A percentile compares a stretch with the other conserved stretches of the same genome.
Evolutionary conservation across 345 rosid genomes (phyloP).

Genomic region (Salix suchowensis): DNA sequence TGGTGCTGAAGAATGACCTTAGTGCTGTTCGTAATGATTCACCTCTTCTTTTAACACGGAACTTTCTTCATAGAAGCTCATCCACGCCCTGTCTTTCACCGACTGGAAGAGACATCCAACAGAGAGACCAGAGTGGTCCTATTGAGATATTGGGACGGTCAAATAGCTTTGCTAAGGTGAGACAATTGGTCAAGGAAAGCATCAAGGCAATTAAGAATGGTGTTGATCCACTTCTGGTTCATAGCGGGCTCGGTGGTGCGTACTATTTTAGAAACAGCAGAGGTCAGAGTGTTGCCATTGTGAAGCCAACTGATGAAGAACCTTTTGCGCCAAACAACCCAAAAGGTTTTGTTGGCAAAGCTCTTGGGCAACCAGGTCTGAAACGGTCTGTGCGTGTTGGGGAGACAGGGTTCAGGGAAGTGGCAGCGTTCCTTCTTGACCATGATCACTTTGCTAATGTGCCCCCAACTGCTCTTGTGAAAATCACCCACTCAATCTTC

Average conservation of each 20-base stretch:
- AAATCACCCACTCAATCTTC: constrained; percentile 87
- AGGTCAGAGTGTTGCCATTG: constrained; percentile 82
- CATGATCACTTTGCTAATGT: constrained; percentile 73
- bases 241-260: constrained; percentile 91
- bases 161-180: constrained; percentile 40
- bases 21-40: constrained; percentile 85
- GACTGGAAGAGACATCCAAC: constrained; percentile 70
- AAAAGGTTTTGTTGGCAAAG: constrained; percentile 94
- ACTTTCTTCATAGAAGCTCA: constrained; percentile 78
- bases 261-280: constrained; percentile 72
- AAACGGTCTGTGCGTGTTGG: constrained; percentile 97
- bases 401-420: constrained; percentile 94
- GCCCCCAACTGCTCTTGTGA: constrained; percentile 93
- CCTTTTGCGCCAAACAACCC: constrained; percentile 99
- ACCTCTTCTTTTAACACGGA: constrained; percentile 80
- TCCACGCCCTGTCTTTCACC: constrained; percentile 99
- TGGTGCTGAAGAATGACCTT: constrained; percentile 79
- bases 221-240: constrained; percentile 74
- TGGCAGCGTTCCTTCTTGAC: constrained; percentile 97
- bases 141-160: constrained; percentile 85
- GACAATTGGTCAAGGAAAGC: constrained; percentile 58
- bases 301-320: constrained; percentile 97
- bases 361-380: constrained; percentile 93
- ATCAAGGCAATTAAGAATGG: constrained; percentile 82
- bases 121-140: constrained; percentile 75